phyloP scores from a whole-genome alignment of 2,329 filamentous ascomycete genomes.

The Tolypocladium ovalisporum region DNA sequence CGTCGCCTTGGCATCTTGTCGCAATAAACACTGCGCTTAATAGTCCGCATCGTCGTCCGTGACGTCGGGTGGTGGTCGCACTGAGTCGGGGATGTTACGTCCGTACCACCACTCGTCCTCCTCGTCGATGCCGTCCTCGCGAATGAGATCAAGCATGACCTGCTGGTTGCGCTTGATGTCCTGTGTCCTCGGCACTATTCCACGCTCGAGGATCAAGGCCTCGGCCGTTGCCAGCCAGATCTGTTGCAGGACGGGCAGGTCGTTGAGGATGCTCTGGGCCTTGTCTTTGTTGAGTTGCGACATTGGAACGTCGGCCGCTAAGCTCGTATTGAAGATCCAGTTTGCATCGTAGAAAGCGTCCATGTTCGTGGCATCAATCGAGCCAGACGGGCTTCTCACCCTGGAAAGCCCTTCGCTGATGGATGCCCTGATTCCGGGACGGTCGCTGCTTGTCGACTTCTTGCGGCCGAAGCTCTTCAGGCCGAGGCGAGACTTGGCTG shows the following conservation, averaged over 20 bases:
- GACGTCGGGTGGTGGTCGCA: constrained; percentile 37
- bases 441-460: constrained; percentile 33
- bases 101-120: constrained; percentile 56
- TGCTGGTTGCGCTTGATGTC: constrained; percentile 55
- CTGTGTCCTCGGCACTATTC: constrained; percentile 44
- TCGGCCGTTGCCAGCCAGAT: constrained; percentile 56
- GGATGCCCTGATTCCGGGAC: constrained; percentile 9
- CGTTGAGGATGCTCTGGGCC: constrained; percentile 36
- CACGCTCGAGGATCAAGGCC: constrained; percentile 47
- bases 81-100: constrained; percentile 39
- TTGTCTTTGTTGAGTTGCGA: constrained; percentile 38
- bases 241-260: constrained; percentile 46
- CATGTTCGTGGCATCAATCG: constrained; percentile 18
- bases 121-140: constrained; percentile 46
- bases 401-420: constrained; percentile 13
- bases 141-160: constrained; percentile 53
- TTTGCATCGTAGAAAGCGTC: constrained; percentile 20
- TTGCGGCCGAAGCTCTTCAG: constrained; percentile 46
- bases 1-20: not conserved
- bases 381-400: constrained; percentile 15
- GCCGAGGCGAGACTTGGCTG: constrained; percentile 38
- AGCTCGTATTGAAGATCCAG: constrained; percentile 46
- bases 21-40: not conserved
- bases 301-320: constrained; percentile 54
- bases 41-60: constrained; percentile 40